phyloP scores from a whole-genome alignment of 2,329 filamentous ascomycete genomes.

The Calonectria henricotiae region DNA sequence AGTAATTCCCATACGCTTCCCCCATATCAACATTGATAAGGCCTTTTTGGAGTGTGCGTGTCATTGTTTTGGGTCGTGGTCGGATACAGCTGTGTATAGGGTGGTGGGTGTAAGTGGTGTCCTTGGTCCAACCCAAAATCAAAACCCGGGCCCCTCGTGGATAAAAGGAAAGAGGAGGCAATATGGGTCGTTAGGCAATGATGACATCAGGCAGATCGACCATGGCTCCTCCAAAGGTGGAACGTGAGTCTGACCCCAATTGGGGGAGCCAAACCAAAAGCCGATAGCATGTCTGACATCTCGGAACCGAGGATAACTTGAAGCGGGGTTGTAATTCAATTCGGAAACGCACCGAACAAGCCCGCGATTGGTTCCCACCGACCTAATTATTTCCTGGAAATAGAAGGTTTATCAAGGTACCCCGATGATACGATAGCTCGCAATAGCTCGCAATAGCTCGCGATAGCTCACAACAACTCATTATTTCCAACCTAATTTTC shows the following conservation, averaged over 20 bases:
- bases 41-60: slow-evolving; percentile 33
- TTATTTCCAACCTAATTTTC: slow-evolving; percentile 17
- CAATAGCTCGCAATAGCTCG: not conserved
- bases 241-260: slow-evolving; percentile 26
- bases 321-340: slow-evolving; percentile 14
- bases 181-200: not conserved
- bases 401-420: not conserved
- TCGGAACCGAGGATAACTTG: slow-evolving; percentile 29
- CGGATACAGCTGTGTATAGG: not conserved
- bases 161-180: slow-evolving; percentile 6
- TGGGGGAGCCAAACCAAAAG: not conserved
- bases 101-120: slow-evolving; percentile 1
- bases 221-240: slow-evolving; percentile 20
- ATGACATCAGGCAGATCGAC: slow-evolving; percentile 19
- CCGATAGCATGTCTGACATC: slow-evolving; percentile 13
- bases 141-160: not conserved
- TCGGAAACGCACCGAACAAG: slow-evolving; percentile 9
- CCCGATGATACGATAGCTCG: not conserved
- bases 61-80: slow-evolving; percentile 15
- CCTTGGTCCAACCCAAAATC: not conserved
- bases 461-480: not conserved
- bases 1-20: slow-evolving; percentile 65
- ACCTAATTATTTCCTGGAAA: not conserved
- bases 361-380: not conserved
- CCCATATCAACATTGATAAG: slow-evolving; percentile 65